These are phyloP conservation scores for Ustilago vetiveriae DNA, from an alignment of 1,284 basidiomycete species.

Conservation along the genomic window DNA sequence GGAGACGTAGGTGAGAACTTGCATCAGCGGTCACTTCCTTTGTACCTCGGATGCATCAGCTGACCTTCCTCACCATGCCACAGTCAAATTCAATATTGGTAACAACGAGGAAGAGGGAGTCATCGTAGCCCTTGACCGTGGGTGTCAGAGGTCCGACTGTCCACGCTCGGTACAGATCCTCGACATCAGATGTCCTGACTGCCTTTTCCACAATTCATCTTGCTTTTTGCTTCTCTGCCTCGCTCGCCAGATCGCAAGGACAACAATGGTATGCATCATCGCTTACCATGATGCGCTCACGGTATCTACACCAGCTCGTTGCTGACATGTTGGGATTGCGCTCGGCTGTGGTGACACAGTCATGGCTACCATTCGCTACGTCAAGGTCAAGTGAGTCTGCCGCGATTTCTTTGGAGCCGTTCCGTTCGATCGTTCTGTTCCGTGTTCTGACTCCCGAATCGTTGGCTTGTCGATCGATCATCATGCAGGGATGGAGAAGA, in stretches of 20 bases:
- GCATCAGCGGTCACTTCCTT: too few species aligned
- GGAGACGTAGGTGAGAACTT: conserved; percentile 24
- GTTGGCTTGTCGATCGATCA: too few species aligned
- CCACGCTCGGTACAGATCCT: too few species aligned
- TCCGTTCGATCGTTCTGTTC: background rate
- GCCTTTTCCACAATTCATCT: too few species aligned
- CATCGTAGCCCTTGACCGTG: conserved; percentile 20
- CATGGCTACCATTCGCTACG: conserved; percentile 31
- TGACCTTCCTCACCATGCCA: too few species aligned
- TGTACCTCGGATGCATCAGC: too few species aligned
- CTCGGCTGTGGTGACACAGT: background rate
- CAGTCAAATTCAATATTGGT: conserved; percentile 39
- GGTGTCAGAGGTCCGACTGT: conserved; percentile 1
- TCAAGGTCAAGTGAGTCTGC: conserved; percentile 21
- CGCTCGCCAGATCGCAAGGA: conserved; percentile 22
- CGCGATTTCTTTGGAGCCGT: too few species aligned
- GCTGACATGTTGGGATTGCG: background rate
- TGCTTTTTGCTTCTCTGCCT: background rate
- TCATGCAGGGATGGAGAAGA: conserved; percentile 14
- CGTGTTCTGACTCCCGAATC: too few species aligned
- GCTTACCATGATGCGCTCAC: too few species aligned
- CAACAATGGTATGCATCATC: conserved; percentile 11
- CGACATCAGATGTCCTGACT: too few species aligned
- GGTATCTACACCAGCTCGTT: too few species aligned
- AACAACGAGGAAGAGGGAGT: conserved; percentile 30